phyloP scores from a whole-genome alignment of 2,329 filamentous ascomycete genomes.

The Cytospora schulzeri region DNA sequence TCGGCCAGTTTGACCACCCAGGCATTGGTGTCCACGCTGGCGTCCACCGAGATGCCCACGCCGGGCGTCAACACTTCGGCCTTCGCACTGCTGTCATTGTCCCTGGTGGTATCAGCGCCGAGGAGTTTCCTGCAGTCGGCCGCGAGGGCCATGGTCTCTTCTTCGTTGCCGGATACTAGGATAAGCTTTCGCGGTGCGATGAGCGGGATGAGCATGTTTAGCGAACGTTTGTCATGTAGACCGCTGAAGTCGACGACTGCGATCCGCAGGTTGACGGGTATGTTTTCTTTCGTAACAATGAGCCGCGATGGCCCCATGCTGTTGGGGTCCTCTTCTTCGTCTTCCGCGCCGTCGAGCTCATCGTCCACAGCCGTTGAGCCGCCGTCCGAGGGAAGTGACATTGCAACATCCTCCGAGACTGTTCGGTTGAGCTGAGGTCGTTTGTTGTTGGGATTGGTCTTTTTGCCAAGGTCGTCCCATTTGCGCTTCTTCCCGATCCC shows the following conservation, averaged over 20 bases:
- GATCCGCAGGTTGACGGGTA: conserved; percentile 74
- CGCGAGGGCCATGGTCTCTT: conserved; percentile 79
- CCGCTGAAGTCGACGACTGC: conserved; percentile 91
- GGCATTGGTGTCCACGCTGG: conserved; percentile 95
- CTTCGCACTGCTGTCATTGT: conserved; percentile 42
- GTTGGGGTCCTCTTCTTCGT: conserved; percentile 51
- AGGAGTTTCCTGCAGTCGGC: conserved; percentile 75
- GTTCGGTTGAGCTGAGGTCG: conserved; percentile 54
- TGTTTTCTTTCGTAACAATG: conserved; percentile 61
- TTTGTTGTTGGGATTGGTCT: conserved; percentile 56
- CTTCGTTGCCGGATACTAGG: conserved; percentile 76
- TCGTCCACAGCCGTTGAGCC: conserved; percentile 47
- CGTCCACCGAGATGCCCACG: conserved; percentile 76
- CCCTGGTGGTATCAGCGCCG: conserved; percentile 42
- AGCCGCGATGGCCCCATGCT: conserved; percentile 73
- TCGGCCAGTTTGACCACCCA: conserved; percentile 94
- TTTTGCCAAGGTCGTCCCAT: conserved; percentile 73
- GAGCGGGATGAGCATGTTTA: conserved; percentile 92
- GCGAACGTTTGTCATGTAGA: conserved; percentile 87
- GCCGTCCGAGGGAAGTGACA: conserved; percentile 35
- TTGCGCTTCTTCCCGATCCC: conserved; percentile 88
- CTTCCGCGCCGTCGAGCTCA: conserved; percentile 63
- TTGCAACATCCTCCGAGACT: conserved; percentile 50
- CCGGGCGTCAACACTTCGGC: conserved; percentile 81
- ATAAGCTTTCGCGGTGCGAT: conserved; percentile 95